phyloP scores from a whole-genome alignment of 2,329 filamentous ascomycete genomes.

The Penicillium olsonii region DNA sequence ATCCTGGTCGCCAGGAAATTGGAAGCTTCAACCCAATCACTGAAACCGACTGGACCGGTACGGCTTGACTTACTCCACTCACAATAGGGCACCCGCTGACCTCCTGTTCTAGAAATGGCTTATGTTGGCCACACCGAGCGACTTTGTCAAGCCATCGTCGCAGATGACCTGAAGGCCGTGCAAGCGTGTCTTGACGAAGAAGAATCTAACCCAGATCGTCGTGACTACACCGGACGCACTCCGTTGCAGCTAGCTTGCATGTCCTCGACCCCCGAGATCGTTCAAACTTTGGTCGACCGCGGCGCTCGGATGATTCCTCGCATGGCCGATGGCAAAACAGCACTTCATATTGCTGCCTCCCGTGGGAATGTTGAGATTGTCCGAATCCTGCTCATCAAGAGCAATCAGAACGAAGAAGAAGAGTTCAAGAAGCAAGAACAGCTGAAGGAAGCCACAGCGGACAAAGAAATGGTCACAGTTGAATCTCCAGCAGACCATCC shows the following conservation, averaged over 20 bases:
- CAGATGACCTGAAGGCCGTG: conserved; percentile 70
- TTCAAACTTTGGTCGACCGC: conserved; percentile 69
- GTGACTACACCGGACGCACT: conserved; percentile 77
- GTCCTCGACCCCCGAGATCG: conserved; percentile 68
- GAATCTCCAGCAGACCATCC: conserved; percentile 29
- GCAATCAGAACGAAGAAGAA: conserved; percentile 60
- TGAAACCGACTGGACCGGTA: conserved; percentile 74
- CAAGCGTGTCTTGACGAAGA: conserved; percentile 70
- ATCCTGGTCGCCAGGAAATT: conserved; percentile 75
- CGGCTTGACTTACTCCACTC: background rate
- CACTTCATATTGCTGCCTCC: conserved; percentile 77
- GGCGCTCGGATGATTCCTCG: conserved; percentile 73
- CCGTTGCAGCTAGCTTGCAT: conserved; percentile 76
- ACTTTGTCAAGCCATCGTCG: conserved; percentile 79
- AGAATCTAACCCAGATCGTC: conserved; percentile 67
- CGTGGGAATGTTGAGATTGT: conserved; percentile 70
- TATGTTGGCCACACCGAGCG: conserved; percentile 78
- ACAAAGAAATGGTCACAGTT: conserved; percentile 2
- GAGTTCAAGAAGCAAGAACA: conserved; percentile 45
- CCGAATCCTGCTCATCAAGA: conserved; percentile 71
- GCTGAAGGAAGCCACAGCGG: conserved; percentile 8
- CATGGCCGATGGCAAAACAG: conserved; percentile 76
- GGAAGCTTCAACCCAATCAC: conserved; percentile 78
- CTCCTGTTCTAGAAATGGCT: conserved; percentile 65
- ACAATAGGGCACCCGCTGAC: background rate